A percentile compares a stretch with the other conserved stretches of the same genome.
These are phyloP conservation scores for Lipomyces anomalus DNA, from an alignment of 805 yeast genomes.

Conservation along the genomic window DNA sequence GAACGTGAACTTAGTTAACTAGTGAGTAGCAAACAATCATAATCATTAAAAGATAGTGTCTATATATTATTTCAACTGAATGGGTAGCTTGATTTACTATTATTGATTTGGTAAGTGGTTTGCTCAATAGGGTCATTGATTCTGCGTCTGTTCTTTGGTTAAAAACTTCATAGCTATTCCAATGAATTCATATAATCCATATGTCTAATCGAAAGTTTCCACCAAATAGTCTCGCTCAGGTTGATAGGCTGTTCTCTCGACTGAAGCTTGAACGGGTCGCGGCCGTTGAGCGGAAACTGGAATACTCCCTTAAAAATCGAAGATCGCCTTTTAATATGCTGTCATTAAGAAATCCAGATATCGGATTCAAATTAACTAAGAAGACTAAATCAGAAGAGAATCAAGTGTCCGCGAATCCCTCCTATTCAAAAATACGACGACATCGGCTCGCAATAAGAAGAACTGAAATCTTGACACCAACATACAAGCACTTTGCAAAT, in stretches of 20 bases:
- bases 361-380: not conserved
- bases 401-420: not conserved
- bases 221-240: constrained; percentile 1
- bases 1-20: no score
- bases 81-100: no score
- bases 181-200: no score
- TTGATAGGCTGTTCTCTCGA: constrained; percentile 10
- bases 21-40: no score
- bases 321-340: not conserved
- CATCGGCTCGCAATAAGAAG: not conserved
- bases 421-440: not conserved
- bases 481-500: not conserved
- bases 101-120: no score
- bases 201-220: no score
- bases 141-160: no score
- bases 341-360: not conserved
- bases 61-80: no score
- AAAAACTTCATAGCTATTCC: no score
- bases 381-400: no score
- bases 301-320: not conserved
- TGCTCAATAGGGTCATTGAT: no score
- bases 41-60: no score
- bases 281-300: constrained; percentile 8
- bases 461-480: not conserved
- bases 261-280: constrained; percentile 14